Evolutionary conservation across 2,329 filamentous ascomycete species (phyloP), one percentile per base, ranked within the genome.

Genomic region (Pezicula radicicola): DNA sequence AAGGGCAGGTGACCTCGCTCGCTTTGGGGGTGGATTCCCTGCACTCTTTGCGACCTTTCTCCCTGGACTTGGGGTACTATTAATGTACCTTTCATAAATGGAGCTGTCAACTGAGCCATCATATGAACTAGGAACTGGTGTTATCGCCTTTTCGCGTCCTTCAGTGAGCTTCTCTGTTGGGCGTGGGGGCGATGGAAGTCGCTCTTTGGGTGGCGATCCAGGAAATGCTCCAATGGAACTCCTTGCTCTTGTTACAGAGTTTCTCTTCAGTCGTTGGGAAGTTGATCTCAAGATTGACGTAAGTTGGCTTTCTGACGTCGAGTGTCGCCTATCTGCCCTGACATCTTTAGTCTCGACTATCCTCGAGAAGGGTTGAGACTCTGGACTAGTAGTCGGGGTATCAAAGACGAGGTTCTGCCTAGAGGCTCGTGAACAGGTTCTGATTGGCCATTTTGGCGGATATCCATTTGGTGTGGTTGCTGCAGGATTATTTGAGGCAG

Each of bases 211-310:
- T 12, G 60, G 61, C 12, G 54, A 48, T 6, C 59, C 60, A 25
- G 62, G 53, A 33, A 54, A 48, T 44, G 48, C 49, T 12, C 51
- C 44, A 44, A 63, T 47, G 3, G 55, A 55, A 35, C 52, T 60
- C 51, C 59, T 49, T 25, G 58, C 59, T n/a, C 60, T 46, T 2
- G 59, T 60, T 18, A 62, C 36, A 6, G 60, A 59, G 2, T 51
- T 45, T 33, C 56, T 53, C 35, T 58, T 61, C n/a, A 63, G 21
- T 12, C 61, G 53, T 41, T 64, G 56, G 1, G 62, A 63, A 15
- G 60, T 62, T 10, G 62, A 64, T 42, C 57, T 48, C 5, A 63
- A 35, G 19, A 63, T 61, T 12, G 57, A 55, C n/a, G 61, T 56
- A 6, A 64, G 43, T 12, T 64, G 57, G 9, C 51, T 58, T 19